Evolutionary conservation across 164 flowering plant genomes (phyloP).

Genomic region (Buxus sempervirens): DNA sequence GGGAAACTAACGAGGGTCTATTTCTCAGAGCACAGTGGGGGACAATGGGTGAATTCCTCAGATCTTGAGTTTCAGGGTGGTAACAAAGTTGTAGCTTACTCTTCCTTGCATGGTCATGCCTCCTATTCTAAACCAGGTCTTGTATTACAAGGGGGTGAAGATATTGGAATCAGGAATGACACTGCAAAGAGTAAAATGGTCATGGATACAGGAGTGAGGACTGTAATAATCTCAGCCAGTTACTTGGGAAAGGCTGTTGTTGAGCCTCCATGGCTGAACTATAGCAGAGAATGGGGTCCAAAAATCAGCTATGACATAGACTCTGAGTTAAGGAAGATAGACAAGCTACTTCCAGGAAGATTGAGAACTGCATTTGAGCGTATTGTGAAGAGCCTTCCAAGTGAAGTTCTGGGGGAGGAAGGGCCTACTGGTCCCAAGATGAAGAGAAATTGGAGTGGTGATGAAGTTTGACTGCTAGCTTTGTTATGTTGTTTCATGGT

Average conservation of each 20-base stretch:
- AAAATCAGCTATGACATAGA: constrained; percentile 23
- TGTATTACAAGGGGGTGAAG: constrained; percentile 32
- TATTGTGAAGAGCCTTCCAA: constrained; percentile 24
- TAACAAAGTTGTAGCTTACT: constrained; percentile 34
- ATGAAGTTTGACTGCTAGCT: constrained; percentile 22
- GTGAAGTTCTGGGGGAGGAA: constrained; percentile 33
- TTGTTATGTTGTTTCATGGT: background rate
- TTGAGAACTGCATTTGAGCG: constrained; percentile 20
- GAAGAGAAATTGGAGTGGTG: constrained; percentile 36
- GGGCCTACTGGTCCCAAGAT: constrained; percentile 44
- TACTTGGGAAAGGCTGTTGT: constrained; percentile 24
- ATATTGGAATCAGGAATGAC: constrained; percentile 47
- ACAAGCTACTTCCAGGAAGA: constrained; percentile 26
- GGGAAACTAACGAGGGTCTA: constrained; percentile 45
- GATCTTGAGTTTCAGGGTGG: constrained; percentile 39
- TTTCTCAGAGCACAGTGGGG: constrained; percentile 40
- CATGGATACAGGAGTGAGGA: constrained; percentile 32
- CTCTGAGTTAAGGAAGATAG: constrained; percentile 16
- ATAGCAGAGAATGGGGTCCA: constrained; percentile 32
- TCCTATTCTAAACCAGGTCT: constrained; percentile 34
- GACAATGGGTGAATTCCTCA: constrained; percentile 38
- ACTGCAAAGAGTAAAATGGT: constrained; percentile 27
- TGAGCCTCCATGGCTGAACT: constrained; percentile 37
- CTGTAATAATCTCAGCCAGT: constrained; percentile 27
- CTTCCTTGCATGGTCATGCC: constrained; percentile 55